These are phyloP conservation scores for Porogramme epimiltina DNA, from an alignment of 1,284 basidiomycete species.

Conservation along the genomic window DNA sequence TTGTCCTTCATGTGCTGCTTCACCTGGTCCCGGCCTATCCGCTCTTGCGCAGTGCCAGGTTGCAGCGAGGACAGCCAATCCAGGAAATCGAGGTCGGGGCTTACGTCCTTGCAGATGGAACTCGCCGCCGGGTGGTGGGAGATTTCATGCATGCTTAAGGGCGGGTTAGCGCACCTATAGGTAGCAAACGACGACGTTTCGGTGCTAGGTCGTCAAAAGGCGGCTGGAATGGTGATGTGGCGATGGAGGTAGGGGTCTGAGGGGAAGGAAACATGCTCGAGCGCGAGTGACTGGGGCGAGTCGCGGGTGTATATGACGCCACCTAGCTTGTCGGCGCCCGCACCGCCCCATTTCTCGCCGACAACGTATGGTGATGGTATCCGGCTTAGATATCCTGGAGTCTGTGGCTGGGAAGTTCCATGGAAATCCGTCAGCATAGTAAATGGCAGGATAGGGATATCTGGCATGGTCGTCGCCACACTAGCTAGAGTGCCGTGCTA, in stretches of 20 bases:
- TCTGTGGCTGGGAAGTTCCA: neutral
- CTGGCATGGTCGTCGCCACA: neutral
- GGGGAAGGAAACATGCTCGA: too few species aligned
- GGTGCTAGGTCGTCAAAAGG: neutral
- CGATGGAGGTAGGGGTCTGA: constrained; percentile 2
- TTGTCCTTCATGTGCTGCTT: neutral
- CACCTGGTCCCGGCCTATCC: constrained; percentile 2
- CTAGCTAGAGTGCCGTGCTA: neutral
- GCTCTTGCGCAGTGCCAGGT: constrained; percentile 3
- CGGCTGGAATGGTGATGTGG: constrained; percentile 2
- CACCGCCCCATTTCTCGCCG: too few species aligned
- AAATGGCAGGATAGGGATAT: too few species aligned
- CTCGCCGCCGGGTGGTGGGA: neutral
- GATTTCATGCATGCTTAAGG: neutral
- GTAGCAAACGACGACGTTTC: constrained; percentile 9
- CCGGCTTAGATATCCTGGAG: too few species aligned
- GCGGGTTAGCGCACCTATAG: constrained; percentile 5
- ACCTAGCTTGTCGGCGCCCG: neutral
- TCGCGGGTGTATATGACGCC: constrained; percentile 1
- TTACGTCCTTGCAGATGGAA: neutral
- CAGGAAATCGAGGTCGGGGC: neutral
- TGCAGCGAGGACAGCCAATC: neutral
- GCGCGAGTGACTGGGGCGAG: neutral
- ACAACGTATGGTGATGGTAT: neutral
- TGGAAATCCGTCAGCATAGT: too few species aligned